Base-by-base conservation (phyloP, 768 basidiomycete genomes). In the Tricholoma saponaceum region DNA sequence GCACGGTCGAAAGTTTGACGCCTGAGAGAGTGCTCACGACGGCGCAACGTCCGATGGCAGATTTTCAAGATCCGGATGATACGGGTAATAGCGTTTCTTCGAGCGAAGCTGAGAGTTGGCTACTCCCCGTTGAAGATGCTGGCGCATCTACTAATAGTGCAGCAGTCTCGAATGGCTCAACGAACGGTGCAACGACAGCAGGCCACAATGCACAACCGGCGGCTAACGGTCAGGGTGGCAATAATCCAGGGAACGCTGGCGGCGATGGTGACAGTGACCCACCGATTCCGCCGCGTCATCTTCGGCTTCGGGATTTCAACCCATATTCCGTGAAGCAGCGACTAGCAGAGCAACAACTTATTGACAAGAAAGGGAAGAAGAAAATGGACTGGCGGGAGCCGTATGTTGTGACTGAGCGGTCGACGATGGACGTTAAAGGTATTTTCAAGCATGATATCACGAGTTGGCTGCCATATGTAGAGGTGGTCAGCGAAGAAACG, bases 391-490 rank as follows among this genome's bases (percentile, higher is more conserved):
- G 72, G 72, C 67, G 69, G 55, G 60, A 60, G 37, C 70, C 72
- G 14, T 69, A 70, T 46, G 71, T 81, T 22, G 75, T 82, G 20
- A 74, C 68, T 1, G 72, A 70, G 9, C 64, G 76, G n/a, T 76
- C 78, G 22, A 74, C 67, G 25, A 77, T 74, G 9, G 66, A 71
- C 20, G 75, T 72, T n/a, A 72, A 73, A 10, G 77, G 76, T 0
- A 79, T 81, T 28, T 83, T 83, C 61, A 67, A 64, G 57, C 62
- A 78, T 49, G 78, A 81, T 60, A 75, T 83, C 56, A 71, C 75
- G 47, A 79, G 77, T 60, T 74, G 67, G 52, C 66, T 84, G 59
- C 79, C 83, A 8, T 83, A 83, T 62, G 76, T 76, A 46, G 81
- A 83, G 67, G 71, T 79, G 20, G 67, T 80, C 28, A 83, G 79